Evolutionary conservation across 202 grass and related monocot species (phyloP), one percentile per base, ranked within the genome.

Genomic region (Setaria italica): DNA sequence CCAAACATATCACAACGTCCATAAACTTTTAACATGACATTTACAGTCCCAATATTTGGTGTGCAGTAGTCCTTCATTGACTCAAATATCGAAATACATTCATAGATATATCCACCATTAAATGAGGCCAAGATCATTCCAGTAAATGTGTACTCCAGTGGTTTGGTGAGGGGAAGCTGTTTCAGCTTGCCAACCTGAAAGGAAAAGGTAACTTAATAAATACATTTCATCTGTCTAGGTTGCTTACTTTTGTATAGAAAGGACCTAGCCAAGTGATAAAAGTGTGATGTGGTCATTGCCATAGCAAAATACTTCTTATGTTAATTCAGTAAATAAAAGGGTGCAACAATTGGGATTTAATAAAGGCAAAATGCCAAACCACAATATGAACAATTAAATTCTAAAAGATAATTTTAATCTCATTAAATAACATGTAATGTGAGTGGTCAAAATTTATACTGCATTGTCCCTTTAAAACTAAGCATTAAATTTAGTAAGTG

Each of bases 121-220:
- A 90, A 95, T 76, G 95, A 95, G 69, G 95, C 90, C 57, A 98
- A 75, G n/a, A 98, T 94, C 95, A 98, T 94, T 68, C 95, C 95
- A 84, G 95, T 98, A 90, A 95, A 98, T 90, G 91, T 59, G 8
- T 87, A 89, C 42, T 98, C 95, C 54, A 95, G 79, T 49, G 95
- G 95, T 90, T 94, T 98, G 46, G 85, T 94, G 43, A 86, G 84
- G 76, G 86, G 91, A 83, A 92, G 71, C 63, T 79, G 85, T 78
- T 94, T 93, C 81, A 98, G 21, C 84, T 98, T 98, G 60, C 89
- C 81, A 71, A 98, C 85, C 95, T 98, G 95, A 80, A 88, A 79
- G 45, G 32, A 41, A 81, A 85, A 65, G 34, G 7, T 78, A 67
- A 35, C 42, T 78, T 37, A 6, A 39, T 58, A 78, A 41, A 11